Evolutionary conservation across 352 stramenopile genomes (phyloP).

Genomic region (Bremia lactucae): DNA sequence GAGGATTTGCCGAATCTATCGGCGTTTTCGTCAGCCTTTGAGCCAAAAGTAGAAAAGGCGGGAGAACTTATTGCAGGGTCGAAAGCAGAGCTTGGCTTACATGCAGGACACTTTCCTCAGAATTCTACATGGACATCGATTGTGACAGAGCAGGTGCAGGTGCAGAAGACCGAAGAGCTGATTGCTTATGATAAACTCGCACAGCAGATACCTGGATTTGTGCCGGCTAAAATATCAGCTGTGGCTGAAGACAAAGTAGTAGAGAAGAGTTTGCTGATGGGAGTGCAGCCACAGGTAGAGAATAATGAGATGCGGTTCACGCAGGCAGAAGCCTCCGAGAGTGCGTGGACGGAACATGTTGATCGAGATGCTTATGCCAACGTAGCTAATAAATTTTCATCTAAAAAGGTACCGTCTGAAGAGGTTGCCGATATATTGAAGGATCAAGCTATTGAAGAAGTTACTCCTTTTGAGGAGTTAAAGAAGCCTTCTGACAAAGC

Average conservation of each 20-base stretch:
- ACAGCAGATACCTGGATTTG: neutral
- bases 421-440: slow-evolving; percentile 7
- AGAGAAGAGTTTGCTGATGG: neutral
- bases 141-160: slow-evolving; percentile 3
- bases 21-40: slow-evolving; percentile 12
- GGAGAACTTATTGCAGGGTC: slow-evolving; percentile 8
- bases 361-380: slow-evolving; percentile 3
- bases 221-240: neutral
- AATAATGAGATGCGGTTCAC: slow-evolving; percentile 1
- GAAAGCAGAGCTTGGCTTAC: slow-evolving; percentile 2
- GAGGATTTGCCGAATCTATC: slow-evolving; percentile 13
- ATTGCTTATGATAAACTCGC: neutral
- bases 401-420: slow-evolving; percentile 6
- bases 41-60: slow-evolving; percentile 6
- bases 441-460: slow-evolving; percentile 5
- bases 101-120: slow-evolving; percentile 7
- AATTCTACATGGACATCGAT: slow-evolving; percentile 11
- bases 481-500: slow-evolving; percentile 1
- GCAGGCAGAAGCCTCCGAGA: slow-evolving; percentile 5
- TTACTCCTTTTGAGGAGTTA: neutral
- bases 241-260: slow-evolving; percentile 4
- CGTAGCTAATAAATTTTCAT: slow-evolving; percentile 2
- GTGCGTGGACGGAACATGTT: slow-evolving; percentile 8
- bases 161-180: slow-evolving; percentile 4
- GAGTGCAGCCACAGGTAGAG: slow-evolving; percentile 3